Percentiles rank a stretch among this genome's conserved stretches.
These are phyloP conservation scores for Beta corolliflora DNA, from an alignment of 179 eudicot species.

Conservation along the genomic window DNA sequence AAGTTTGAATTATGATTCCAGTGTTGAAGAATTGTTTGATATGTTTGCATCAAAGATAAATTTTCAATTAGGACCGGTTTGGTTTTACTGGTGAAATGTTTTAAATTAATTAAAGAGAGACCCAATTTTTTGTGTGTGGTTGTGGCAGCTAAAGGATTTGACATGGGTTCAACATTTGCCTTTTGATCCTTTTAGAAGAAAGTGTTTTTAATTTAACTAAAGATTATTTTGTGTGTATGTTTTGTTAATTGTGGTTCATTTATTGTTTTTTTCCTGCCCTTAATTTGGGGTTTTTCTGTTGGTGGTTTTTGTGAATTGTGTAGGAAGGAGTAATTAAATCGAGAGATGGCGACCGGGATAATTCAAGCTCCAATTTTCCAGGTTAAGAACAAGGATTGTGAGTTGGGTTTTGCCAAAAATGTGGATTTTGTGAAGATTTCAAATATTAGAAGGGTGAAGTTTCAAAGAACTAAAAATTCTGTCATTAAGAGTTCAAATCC, in stretches of 20 bases:
- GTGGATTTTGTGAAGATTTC: conserved; percentile 65
- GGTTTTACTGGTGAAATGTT: background rate
- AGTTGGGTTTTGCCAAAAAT: conserved; percentile 55
- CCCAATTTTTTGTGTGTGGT: too few relatives aligned
- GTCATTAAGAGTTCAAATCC: conserved; percentile 66
- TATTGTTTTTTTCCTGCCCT: background rate
- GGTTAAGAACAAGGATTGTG: conserved; percentile 56
- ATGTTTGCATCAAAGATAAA: background rate
- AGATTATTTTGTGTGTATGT: background rate
- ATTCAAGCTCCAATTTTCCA: conserved; percentile 67
- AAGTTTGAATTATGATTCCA: conserved; percentile 11
- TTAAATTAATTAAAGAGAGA: background rate
- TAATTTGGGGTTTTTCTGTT: background rate
- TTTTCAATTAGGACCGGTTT: background rate
- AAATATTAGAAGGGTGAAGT: conserved; percentile 48
- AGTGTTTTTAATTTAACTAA: too few relatives aligned
- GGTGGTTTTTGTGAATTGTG: conserved; percentile 22
- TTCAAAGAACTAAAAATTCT: conserved; percentile 46
- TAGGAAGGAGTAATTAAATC: conserved; percentile 15
- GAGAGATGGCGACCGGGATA: conserved; percentile 74
- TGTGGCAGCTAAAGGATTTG: too few relatives aligned
- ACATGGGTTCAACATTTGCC: too few relatives aligned
- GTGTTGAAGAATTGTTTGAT: background rate
- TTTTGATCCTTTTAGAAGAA: too few relatives aligned
- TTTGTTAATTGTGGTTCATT: background rate